Evolutionary conservation across 106 monocot species (phyloP).

Genomic region (Dioscorea zingiberensis): DNA sequence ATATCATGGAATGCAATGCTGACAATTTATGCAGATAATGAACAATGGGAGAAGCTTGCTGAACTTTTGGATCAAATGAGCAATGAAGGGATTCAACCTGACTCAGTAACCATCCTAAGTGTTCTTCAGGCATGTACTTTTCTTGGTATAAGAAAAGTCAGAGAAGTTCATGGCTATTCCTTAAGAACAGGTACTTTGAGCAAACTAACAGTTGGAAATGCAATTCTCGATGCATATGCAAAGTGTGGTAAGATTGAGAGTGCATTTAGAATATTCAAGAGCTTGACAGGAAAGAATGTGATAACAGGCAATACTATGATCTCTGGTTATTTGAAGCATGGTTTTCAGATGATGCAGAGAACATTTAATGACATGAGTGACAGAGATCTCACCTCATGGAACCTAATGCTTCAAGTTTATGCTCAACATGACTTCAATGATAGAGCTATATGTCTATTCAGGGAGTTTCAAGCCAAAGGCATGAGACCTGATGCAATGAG

Average conservation of each 20-base stretch:
- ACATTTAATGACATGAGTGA: conserved; percentile 40
- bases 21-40: conserved; percentile 35
- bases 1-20: conserved; percentile 80
- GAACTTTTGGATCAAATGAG: conserved; percentile 36
- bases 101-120: conserved; percentile 42
- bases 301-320: conserved; percentile 57
- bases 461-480: conserved; percentile 22
- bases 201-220: conserved; percentile 33
- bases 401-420: conserved; percentile 53
- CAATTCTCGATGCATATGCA: conserved; percentile 50
- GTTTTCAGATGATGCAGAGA: conserved; percentile 35
- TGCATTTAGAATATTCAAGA: conserved; percentile 22
- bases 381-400: conserved; percentile 53
- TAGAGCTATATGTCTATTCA: conserved; percentile 33
- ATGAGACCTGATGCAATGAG: conserved; percentile 34
- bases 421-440: conserved; percentile 26
- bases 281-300: conserved; percentile 27
- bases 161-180: conserved; percentile 58
- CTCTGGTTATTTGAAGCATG: conserved; percentile 43
- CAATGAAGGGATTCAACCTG: conserved; percentile 21
- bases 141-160: conserved; percentile 23
- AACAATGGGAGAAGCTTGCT: conserved; percentile 20
- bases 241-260: conserved; percentile 29
- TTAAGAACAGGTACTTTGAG: conserved; percentile 25
- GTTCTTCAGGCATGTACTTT: conserved; percentile 40